These are phyloP conservation scores for Trifolium repens DNA, from an alignment of 306 rosid genomes.

Conservation along the genomic window DNA sequence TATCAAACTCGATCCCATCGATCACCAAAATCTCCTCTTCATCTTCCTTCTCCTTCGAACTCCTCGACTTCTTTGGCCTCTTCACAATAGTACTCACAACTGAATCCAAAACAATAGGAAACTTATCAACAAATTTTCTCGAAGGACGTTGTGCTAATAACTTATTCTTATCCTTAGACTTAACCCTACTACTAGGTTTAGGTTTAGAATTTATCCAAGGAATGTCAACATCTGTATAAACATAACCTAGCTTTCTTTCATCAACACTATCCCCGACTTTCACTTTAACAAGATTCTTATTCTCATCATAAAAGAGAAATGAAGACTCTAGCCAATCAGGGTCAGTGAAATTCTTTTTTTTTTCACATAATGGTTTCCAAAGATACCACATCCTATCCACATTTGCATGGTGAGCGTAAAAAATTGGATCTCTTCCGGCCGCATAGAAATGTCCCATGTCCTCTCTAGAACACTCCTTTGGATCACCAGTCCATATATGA, in stretches of 20 bases:
- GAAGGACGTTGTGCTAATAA: slow-evolving; percentile 8
- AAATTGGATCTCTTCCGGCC: slow-evolving; percentile 77
- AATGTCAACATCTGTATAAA: slow-evolving; percentile 63
- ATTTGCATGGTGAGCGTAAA: slow-evolving; percentile 72
- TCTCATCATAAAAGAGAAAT: slow-evolving; percentile 78
- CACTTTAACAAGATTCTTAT: slow-evolving; percentile 62
- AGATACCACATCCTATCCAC: slow-evolving; percentile 72
- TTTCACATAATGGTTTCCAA: slow-evolving; percentile 67
- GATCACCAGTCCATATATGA: slow-evolving; percentile 57
- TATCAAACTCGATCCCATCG: slow-evolving; percentile 65
- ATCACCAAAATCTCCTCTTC: slow-evolving; percentile 62
- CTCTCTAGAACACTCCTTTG: slow-evolving; percentile 3
- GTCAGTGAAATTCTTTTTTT: slow-evolving; percentile 51
- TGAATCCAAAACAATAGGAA: slow-evolving; percentile 57
- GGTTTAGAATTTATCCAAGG: slow-evolving; percentile 67
- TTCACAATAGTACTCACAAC: slow-evolving; percentile 51
- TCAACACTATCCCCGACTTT: slow-evolving; percentile 68
- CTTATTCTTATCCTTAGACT: too few species aligned
- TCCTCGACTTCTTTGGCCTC: slow-evolving; percentile 62
- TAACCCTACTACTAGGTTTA: slow-evolving; percentile 30
- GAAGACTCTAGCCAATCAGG: slow-evolving; percentile 68
- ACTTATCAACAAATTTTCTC: slow-evolving; percentile 1
- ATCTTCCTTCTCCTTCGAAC: slow-evolving; percentile 52
- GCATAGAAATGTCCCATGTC: slow-evolving; percentile 85
- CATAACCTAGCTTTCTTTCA: slow-evolving; percentile 55